Evolutionary conservation across 2,329 filamentous ascomycete species (phyloP), one percentile per base, ranked within the genome.

Genomic region (Chrysoporthe cubensis): DNA sequence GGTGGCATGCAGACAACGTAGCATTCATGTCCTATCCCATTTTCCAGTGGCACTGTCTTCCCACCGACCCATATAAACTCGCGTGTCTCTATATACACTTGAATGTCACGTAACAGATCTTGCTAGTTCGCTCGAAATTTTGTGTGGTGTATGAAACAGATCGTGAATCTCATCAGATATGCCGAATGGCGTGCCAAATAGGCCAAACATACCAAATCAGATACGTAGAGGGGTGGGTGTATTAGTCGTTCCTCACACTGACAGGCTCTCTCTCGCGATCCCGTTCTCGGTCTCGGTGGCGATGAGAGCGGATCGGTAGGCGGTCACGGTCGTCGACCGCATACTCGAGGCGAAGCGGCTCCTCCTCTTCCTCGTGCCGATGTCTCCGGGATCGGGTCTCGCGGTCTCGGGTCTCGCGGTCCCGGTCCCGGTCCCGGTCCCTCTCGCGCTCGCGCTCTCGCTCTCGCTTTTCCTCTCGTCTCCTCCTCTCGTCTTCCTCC

Each of bases 381-480:
- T 76, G 71, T 48, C 74, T 71, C 52, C 66, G 62, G 18, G 68
- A 64, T 2, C 68, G 68, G 9, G 62, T 42, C 50, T 81, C 80
- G 4, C 77, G 75, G 57, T n/a, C n/a, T 2, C 68, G 68, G 9
- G 62, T 42, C 50, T 81, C 80, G 4, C 77, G 75, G 57, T n/a
- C n/a, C n/a, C n/a, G n/a, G n/a, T 80, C 79, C 40, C 75, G 69
- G 57, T 76, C 75, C 48, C 74, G 68, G 34, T 75, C 73, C 21
- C 77, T 70, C 40, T 75, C 74, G 50, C 68, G 46, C 60, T 74
- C 73, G 34, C 72, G 72, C 1, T 73, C 72, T 4, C 72, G 68
- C 2, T 73, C 72, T 4, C 72, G 68, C 13, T 74, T 79, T 69
- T 78, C 72, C 66, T 80, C 78, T 69, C 79, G 77, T 54, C 81